Conservation (phyloP, 345 rosid genomes). For the Citrus cavaleriei region DNA sequence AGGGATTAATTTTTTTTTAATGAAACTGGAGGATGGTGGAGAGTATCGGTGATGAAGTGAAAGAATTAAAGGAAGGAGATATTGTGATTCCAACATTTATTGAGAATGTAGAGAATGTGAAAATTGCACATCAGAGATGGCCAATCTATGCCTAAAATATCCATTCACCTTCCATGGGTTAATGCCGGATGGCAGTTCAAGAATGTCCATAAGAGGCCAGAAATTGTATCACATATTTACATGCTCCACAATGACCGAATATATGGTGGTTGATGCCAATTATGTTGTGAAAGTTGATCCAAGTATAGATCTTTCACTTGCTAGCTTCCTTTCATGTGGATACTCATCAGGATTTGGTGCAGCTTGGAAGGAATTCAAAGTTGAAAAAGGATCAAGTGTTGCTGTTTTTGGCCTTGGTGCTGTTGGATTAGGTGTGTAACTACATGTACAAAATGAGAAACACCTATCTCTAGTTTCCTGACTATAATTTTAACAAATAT, state of each 20-base stretch:
- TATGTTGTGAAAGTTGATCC: conserved; percentile 48
- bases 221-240: conserved; percentile 38
- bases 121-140: conserved; percentile 38
- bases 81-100: conserved; percentile 46
- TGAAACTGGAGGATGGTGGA: conserved; percentile 41
- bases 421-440: conserved; percentile 57
- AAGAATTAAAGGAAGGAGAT: conserved; percentile 51
- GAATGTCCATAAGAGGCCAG: conserved; percentile 50
- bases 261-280: conserved; percentile 47
- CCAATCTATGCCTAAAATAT: conserved; percentile 49
- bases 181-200: conserved; percentile 51
- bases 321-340: conserved; percentile 60
- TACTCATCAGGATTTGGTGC: conserved; percentile 71
- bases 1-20: too few species aligned
- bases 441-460: too few species aligned
- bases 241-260: conserved; percentile 71
- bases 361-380: conserved; percentile 61
- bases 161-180: conserved; percentile 31
- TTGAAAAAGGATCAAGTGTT: conserved; percentile 48
- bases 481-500: too few species aligned
- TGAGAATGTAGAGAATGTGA: conserved; percentile 62
- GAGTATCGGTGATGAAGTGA: conserved; percentile 45
- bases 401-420: conserved; percentile 76
- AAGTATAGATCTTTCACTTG: conserved; percentile 30
- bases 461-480: too few species aligned